Evolutionary conservation across 1,284 basidiomycete species (phyloP).

Genomic region (Golubevia sp.): DNA sequence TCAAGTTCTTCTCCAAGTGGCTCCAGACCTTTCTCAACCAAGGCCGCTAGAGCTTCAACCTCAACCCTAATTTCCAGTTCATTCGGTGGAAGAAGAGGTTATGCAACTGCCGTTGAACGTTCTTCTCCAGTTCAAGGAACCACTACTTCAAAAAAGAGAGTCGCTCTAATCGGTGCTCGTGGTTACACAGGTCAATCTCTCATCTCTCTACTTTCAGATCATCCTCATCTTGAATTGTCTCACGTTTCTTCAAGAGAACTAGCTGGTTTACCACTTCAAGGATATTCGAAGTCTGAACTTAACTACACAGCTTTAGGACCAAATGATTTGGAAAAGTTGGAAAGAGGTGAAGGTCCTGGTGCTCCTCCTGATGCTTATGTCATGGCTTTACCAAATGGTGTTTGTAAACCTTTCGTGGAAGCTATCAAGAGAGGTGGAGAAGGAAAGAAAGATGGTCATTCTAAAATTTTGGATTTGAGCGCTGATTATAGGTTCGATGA

Average conservation of each 20-base stretch:
- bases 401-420: slow-evolving; percentile 96
- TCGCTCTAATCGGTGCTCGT: slow-evolving; percentile 93
- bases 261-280: slow-evolving; percentile 77
- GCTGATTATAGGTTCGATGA: slow-evolving; percentile 95
- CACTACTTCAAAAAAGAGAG: slow-evolving; percentile 75
- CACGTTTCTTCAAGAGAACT: slow-evolving; percentile 97
- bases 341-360: slow-evolving; percentile 43
- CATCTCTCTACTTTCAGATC: slow-evolving; percentile 78
- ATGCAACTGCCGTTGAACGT: slow-evolving; percentile 65
- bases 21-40: slow-evolving; percentile 73
- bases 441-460: slow-evolving; percentile 71
- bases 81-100: slow-evolving; percentile 27
- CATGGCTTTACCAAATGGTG: slow-evolving; percentile 96
- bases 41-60: slow-evolving; percentile 64
- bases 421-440: slow-evolving; percentile 77
- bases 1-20: slow-evolving; percentile 2
- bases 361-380: slow-evolving; percentile 64
- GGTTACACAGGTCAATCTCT: slow-evolving; percentile 94
- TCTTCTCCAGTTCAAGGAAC: slow-evolving; percentile 64
- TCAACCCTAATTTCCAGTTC: slow-evolving; percentile 6
- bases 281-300: slow-evolving; percentile 79
- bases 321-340: slow-evolving; percentile 71
- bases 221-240: slow-evolving; percentile 84
- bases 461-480: slow-evolving; percentile 78
- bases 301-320: slow-evolving; percentile 79